phyloP scores from a whole-genome alignment of 2,329 filamentous ascomycete genomes.

The Scedosporium boydii region DNA sequence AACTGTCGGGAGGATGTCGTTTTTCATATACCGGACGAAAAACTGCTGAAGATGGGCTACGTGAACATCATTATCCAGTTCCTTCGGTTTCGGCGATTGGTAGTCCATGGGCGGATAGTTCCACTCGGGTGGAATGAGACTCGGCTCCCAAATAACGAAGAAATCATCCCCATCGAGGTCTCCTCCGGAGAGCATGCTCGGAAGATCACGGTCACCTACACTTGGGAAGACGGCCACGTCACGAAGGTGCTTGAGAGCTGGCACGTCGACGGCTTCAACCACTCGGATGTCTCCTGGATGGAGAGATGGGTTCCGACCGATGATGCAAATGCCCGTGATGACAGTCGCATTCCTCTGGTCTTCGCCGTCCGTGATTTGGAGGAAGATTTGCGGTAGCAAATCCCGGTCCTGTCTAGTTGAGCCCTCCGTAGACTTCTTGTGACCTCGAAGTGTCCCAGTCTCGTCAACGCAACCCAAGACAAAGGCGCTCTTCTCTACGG shows the following conservation, averaged over 20 bases:
- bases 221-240: conserved; percentile 85
- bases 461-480: conserved; percentile 86
- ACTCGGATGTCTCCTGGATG: conserved; percentile 88
- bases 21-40: conserved; percentile 89
- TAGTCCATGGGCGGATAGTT: conserved; percentile 75
- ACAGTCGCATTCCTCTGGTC: conserved; percentile 53
- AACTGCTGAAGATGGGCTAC: conserved; percentile 70
- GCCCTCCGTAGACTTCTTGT: conserved; percentile 41
- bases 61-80: conserved; percentile 53
- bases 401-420: conserved; percentile 31
- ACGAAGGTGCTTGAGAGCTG: conserved; percentile 63
- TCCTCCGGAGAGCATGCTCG: conserved; percentile 92
- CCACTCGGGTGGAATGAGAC: conserved; percentile 60
- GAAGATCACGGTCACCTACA: conserved; percentile 71
- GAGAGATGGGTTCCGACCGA: conserved; percentile 87
- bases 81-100: conserved; percentile 43
- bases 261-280: conserved; percentile 71
- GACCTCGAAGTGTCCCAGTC: conserved; percentile 63
- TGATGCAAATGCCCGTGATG: conserved; percentile 67
- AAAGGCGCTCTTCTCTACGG: conserved; percentile 74
- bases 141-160: conserved; percentile 81
- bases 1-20: conserved; percentile 71
- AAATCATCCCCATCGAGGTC: conserved; percentile 96
- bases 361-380: conserved; percentile 61
- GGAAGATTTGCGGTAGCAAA: conserved; percentile 73